Evolutionary conservation across 2,329 filamentous ascomycete genomes (phyloP), one percentile per base, ranked within the genome.

Genomic region (Botrytis tulipae): DNA sequence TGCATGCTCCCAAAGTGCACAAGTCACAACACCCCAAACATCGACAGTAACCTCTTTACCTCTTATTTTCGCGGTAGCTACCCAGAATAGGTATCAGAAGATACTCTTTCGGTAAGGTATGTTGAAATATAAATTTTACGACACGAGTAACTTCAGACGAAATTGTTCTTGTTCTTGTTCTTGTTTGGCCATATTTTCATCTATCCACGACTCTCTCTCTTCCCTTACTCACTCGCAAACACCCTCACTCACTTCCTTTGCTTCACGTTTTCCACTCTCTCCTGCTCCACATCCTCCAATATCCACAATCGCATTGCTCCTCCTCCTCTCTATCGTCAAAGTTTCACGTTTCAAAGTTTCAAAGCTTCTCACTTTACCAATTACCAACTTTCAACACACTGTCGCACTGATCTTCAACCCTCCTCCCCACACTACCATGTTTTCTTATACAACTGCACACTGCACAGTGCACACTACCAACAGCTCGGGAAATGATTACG

Each of bases 401-500:
- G 68, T 70, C 54, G 54, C 68, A 70, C 54, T 48, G 54, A 70
- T 70, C 68, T 60, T 48, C 35, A 62, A 60, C 60, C 67, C 42
- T 37, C 65, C 44, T 20, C 66, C 68, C 68, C 54, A 46, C 54
- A 65, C 22, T 35, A 40, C 46, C 32, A 54, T 67, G 37, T 51
- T 54, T 67, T 54, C 46, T 40, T 29, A 29, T 57, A 48, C 44
- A 22, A 42, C 25, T 22, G 22, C 29, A 48, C 62, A 46, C 62
- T 42, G 40, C 40, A 42, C 37, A 40, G 6, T 67, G 32, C 46
- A 66, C 42, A n/a, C 54, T 68, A 51, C 65, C 65, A 68, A 68
- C 46, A 54, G n/a, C 65, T 68, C 48, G 65, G 65, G 48, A 68
- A 57, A 68, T 59, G 14, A 72, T 72, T 60, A 16, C 32, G 63